Evolutionary conservation across 306 rosid genomes (phyloP).

Genomic region (Cicer chorassanicum): DNA sequence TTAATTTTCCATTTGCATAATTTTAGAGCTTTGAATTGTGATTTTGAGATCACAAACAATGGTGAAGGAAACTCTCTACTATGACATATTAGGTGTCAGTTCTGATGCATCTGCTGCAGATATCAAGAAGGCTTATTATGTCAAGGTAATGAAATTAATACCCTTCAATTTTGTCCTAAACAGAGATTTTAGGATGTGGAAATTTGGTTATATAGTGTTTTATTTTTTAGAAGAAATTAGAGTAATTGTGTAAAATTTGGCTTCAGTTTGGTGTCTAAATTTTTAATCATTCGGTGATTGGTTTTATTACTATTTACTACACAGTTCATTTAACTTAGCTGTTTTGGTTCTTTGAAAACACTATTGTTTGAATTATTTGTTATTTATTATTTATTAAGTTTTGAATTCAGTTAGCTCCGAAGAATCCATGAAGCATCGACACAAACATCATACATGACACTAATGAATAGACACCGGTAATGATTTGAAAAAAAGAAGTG

Average conservation of each 20-base stretch:
- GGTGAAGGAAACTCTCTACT: constrained; percentile 84
- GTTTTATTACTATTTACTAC: background rate
- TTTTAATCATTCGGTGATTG: constrained; percentile 10
- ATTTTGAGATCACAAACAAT: constrained; percentile 50
- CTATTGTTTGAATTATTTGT: background rate
- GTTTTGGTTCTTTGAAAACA: constrained; percentile 1
- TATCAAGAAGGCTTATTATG: constrained; percentile 87
- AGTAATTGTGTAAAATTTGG: constrained; percentile 2
- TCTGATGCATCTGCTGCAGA: constrained; percentile 77
- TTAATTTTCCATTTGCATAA: constrained; percentile 24
- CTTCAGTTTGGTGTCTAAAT: constrained; percentile 1
- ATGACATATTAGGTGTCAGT: constrained; percentile 76
- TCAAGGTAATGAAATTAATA: constrained; percentile 60
- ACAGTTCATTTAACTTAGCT: background rate
- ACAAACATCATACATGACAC: too few relatives aligned
- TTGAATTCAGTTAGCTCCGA: constrained; percentile 2
- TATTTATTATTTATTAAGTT: constrained; percentile 23
- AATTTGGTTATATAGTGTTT: constrained; percentile 12
- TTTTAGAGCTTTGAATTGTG: constrained; percentile 45
- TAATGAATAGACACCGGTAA: too few relatives aligned
- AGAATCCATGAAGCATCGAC: background rate
- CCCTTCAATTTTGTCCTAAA: constrained; percentile 23
- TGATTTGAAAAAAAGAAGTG: too few relatives aligned
- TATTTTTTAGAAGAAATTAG: background rate
- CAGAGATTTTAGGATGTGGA: constrained; percentile 18